phyloP scores from a whole-genome alignment of 2,329 filamentous ascomycete genomes.

The Penicillium sp. region DNA sequence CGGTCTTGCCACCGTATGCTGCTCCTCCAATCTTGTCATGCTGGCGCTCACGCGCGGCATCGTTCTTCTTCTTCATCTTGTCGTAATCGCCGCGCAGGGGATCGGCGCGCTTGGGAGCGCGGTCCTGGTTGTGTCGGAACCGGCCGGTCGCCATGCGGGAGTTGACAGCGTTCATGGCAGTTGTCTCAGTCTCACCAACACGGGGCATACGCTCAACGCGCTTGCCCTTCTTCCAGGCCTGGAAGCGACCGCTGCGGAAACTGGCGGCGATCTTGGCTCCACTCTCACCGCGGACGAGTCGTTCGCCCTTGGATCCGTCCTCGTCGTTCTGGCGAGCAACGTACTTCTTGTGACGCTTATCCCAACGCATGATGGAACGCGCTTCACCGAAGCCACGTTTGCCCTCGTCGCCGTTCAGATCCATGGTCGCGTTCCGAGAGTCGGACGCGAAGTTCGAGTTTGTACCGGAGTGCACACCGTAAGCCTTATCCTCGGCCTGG shows the following conservation, averaged over 20 bases:
- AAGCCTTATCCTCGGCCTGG: conserved; percentile 84
- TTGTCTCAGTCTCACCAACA: conserved; percentile 76
- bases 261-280: conserved; percentile 94
- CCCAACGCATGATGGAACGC: conserved; percentile 83
- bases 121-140: conserved; percentile 84
- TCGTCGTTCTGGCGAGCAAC: conserved; percentile 90
- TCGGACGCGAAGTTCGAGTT: conserved; percentile 80
- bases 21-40: conserved; percentile 31
- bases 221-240: conserved; percentile 86
- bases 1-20: conserved; percentile 68
- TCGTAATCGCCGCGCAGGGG: conserved; percentile 90
- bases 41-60: conserved; percentile 75
- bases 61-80: conserved; percentile 84
- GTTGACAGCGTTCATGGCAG: conserved; percentile 37
- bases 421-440: conserved; percentile 87
- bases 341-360: conserved; percentile 96
- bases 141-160: conserved; percentile 49
- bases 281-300: conserved; percentile 82
- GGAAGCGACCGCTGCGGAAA: conserved; percentile 92
- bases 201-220: conserved; percentile 76
- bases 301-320: conserved; percentile 77
- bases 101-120: conserved; percentile 90
- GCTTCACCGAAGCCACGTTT: conserved; percentile 76
- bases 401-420: conserved; percentile 85
- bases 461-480: conserved; percentile 84